Evolutionary conservation across 345 rosid genomes (phyloP).

Genomic region (Raphanus sativus): DNA sequence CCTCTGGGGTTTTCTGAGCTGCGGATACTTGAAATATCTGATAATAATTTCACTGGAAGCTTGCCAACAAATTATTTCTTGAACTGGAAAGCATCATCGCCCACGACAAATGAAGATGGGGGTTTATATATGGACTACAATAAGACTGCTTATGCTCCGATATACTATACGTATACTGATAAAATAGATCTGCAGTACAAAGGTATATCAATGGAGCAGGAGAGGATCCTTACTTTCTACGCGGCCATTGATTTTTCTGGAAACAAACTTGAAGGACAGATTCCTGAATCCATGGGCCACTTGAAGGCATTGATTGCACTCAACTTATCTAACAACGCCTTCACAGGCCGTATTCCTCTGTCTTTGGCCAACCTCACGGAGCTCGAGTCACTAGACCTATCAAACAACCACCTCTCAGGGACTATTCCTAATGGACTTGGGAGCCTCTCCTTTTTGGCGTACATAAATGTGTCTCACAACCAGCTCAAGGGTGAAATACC

Average conservation of each 20-base stretch:
- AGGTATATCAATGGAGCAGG: background rate
- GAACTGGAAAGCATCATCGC: background rate
- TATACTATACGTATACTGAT: background rate
- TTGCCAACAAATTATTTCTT: background rate
- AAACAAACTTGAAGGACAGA: background rate
- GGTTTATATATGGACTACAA: background rate
- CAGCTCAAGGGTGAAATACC: background rate
- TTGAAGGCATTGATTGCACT: background rate
- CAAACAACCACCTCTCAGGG: background rate
- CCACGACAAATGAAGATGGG: background rate
- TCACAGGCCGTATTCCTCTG: background rate
- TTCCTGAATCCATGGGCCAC: background rate
- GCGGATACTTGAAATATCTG: background rate
- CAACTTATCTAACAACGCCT: background rate
- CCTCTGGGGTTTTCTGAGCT: slow-evolving; percentile 1
- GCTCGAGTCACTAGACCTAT: background rate
- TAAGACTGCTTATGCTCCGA: background rate
- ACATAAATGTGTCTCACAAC: background rate
- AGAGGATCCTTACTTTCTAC: background rate
- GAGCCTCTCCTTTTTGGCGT: background rate
- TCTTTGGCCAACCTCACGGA: background rate
- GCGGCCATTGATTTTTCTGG: background rate
- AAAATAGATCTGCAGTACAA: background rate
- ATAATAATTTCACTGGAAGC: background rate
- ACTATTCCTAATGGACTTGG: background rate